Percentiles rank a stretch among this genome's conserved stretches.
Evolutionary conservation across 1,284 basidiomycete genomes (phyloP).

Genomic region (Psilocybe mexicana): DNA sequence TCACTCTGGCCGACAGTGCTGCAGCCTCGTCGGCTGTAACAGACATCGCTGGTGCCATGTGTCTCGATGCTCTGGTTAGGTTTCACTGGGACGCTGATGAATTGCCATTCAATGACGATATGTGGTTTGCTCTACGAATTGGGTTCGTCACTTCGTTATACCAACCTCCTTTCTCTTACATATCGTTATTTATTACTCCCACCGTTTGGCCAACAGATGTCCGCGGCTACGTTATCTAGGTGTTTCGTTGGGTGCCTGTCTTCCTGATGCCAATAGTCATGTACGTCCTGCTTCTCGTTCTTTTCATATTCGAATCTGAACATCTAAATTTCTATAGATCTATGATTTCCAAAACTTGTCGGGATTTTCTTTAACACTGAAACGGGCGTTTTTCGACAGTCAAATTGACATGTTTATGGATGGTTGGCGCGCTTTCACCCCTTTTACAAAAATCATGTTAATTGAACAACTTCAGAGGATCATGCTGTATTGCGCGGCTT

Average conservation of each 20-base stretch:
- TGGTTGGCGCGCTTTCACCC: conserved; percentile 44
- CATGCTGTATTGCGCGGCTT: conserved; percentile 44
- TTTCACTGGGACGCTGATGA: conserved; percentile 74
- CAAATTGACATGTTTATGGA: conserved; percentile 54
- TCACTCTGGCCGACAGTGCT: conserved; percentile 35
- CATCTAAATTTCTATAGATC: conserved; percentile 46
- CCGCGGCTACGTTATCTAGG: conserved; percentile 59
- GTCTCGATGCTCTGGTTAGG: conserved; percentile 59
- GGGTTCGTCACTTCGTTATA: conserved; percentile 45
- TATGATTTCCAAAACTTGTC: conserved; percentile 63
- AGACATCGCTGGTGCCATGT: conserved; percentile 42
- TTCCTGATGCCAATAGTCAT: conserved; percentile 57
- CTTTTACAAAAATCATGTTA: background rate
- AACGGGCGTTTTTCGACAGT: conserved; percentile 59
- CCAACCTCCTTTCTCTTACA: background rate
- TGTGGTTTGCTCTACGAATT: conserved; percentile 70
- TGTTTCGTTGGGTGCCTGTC: conserved; percentile 58
- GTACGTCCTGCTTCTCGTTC: conserved; percentile 38
- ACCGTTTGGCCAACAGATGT: conserved; percentile 44
- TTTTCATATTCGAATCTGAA: background rate
- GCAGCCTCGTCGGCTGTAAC: conserved; percentile 48
- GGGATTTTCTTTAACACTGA: conserved; percentile 60
- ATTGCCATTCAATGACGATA: conserved; percentile 62
- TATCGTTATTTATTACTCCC: background rate
- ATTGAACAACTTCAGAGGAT: conserved; percentile 28